A percentile compares a stretch with the other conserved stretches of the same genome.
These are phyloP conservation scores for Aspergillus carlsbadensis DNA, from an alignment of 495 filamentous ascomycete genomes.

Conservation along the genomic window DNA sequence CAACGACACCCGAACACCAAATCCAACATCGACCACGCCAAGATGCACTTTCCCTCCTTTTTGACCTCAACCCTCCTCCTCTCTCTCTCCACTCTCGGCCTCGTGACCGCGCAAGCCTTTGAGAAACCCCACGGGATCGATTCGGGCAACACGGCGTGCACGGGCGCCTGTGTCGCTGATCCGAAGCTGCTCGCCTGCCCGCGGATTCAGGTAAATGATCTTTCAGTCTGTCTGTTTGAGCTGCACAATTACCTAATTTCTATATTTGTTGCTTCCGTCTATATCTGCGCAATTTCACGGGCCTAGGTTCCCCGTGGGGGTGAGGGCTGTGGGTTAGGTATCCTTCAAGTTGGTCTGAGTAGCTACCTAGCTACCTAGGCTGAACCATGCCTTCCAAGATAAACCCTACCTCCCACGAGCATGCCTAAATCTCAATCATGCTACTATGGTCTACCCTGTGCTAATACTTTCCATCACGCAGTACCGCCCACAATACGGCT, in stretches of 20 bases:
- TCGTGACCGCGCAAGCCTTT: neutral
- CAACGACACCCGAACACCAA: neutral
- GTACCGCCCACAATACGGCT: conserved; percentile 11
- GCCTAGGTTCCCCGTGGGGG: too few relatives aligned
- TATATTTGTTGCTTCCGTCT: too few relatives aligned
- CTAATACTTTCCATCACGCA: neutral
- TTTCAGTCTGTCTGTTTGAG: too few relatives aligned
- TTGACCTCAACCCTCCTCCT: neutral
- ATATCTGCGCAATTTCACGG: too few relatives aligned
- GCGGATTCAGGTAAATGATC: neutral
- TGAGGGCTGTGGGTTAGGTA: too few relatives aligned
- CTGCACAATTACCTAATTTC: too few relatives aligned
- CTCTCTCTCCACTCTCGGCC: neutral
- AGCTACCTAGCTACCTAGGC: too few relatives aligned
- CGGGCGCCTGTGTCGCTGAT: neutral
- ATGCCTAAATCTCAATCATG: too few relatives aligned
- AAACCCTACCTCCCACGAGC: too few relatives aligned
- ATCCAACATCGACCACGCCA: neutral
- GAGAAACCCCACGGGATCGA: neutral
- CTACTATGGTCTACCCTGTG: too few relatives aligned
- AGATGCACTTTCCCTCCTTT: neutral
- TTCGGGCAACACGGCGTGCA: neutral
- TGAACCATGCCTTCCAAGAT: too few relatives aligned
- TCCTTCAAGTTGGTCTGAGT: too few relatives aligned
- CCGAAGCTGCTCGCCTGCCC: neutral